Base-by-base conservation (phyloP, 768 basidiomycete species). In the Brasilioporus rufonigricans region DNA sequence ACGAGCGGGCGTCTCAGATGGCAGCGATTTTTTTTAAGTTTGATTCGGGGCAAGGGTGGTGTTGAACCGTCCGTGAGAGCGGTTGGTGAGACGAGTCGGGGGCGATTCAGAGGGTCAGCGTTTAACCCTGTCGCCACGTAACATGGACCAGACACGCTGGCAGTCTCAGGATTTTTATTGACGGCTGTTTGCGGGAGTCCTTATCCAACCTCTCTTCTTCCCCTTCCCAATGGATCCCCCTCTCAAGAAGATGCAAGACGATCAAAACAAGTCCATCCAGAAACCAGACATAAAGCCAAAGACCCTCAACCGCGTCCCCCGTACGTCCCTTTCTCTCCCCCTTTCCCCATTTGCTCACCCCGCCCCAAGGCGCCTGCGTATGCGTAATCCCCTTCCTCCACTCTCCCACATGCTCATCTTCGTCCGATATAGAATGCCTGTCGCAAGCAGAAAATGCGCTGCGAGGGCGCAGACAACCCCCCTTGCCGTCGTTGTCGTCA, bases 391-490 rank as follows among this genome's bases (percentile, higher is more conserved):
- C 19, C 49, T 47, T 8, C 50, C 52, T 56, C 23, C 62, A 61
- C 47, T 55, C 45, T 29, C 55, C 44, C 51, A 2, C 40, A 1
- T 9, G 56, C 58, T 65, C 61, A 70, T 59, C 50, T 44, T 39
- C 27, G 57, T 29, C 47, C 41, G 40, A 49, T 39, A 39, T 68
- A 94, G 92, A 95, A 95, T 84, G 91, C 93, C 18, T 96, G 94
- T 72, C 79, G 94, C 62, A 91, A 93, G 66, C 93, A 95, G 78
- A 97, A 97, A 76, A 97, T 97, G 95, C 80, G 93, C 62, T 98
- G 94, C 68, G 93, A 95, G 71, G 93, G 93, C 2, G 95, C 93
- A 16, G 95, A 97, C 69, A 93, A 91, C 64, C 94, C 95, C 24
- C 95, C 95, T n/a, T 98, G 95, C 73, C 86, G 89, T 64, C 84